Percentiles rank a stretch among this genome's conserved stretches.
Evolutionary conservation across 208 protist genomes (phyloP).

Genomic region (Balamuthia mandrillaris): DNA sequence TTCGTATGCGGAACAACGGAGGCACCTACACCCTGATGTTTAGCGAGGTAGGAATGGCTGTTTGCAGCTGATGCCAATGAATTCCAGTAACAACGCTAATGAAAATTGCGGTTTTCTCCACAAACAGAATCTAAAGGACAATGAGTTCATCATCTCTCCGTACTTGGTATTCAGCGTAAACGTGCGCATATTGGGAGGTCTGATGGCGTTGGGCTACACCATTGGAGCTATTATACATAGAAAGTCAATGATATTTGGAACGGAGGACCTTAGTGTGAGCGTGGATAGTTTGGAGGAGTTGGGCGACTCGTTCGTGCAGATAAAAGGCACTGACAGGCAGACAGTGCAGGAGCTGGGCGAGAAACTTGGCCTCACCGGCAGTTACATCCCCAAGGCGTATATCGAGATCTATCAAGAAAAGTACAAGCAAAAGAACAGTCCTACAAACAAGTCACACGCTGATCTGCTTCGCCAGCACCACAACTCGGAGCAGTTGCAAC

Average conservation of each 20-base stretch:
- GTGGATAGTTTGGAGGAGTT: not conserved
- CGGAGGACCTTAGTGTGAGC: not conserved
- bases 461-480: too few species aligned
- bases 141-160: constrained; percentile 48
- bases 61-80: too few species aligned
- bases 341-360: not conserved
- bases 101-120: too few species aligned
- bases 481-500: too few species aligned
- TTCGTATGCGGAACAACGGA: constrained; percentile 47
- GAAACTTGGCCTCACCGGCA: not conserved
- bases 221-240: constrained; percentile 44
- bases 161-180: constrained; percentile 39
- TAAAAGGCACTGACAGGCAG: not conserved
- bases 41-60: too few species aligned
- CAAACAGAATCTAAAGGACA: constrained; percentile 47
- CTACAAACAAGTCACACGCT: too few species aligned
- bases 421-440: not conserved
- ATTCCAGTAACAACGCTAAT: too few species aligned
- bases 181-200: constrained; percentile 46
- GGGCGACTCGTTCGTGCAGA: not conserved
- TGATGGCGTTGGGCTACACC: constrained; percentile 50
- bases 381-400: not conserved
- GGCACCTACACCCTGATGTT: constrained; percentile 53
- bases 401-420: not conserved
- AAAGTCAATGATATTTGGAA: not conserved